Evolutionary conservation across 805 yeast genomes (phyloP), one percentile per base, ranked within the genome.

Genomic region (Ogataea pini): DNA sequence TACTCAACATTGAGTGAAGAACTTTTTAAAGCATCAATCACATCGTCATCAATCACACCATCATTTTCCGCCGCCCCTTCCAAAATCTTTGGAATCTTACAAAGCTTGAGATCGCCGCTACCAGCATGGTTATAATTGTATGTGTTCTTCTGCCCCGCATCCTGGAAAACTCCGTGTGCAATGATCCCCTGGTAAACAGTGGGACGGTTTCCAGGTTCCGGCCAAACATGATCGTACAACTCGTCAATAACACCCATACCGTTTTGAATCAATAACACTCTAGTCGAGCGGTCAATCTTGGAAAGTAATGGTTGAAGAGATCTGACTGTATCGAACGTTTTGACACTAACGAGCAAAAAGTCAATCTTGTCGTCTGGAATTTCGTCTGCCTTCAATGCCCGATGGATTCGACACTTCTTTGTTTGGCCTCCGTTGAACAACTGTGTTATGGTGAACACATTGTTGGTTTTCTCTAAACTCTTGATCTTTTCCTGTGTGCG

Each of bases 151-250:
- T 60, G 44, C 2, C 43, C 54, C 0, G 39, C 18, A 20, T 58
- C 57, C 32, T 80, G 79, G 66, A 77, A 85, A 0, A 85, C 88
- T 10, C 97, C 98, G 64, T 92, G 97, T 3, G 87, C 79, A 37
- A 86, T 85, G 19, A 91, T 82, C 46, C 91, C 97, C 60, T 82
- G 86, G 59, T 75, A 80, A 5, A 89, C 50, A 13, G 70, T 72
- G 0, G 97, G 96, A 45, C 80, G 63, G 0, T 51, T 37, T 0
- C 53, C 57, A 1, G 43, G 25, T 2, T 66, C 58, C 3, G 80
- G 80, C 90, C 92, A 87, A 7, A 80, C 65, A 18, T 68, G 61
- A 1, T 67, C 61, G n/a, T 71, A 62, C 9, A 89, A 57, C 48
- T 75, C 72, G 10, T 77, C 86, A 6, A 76, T 62, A 36, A 80